Base-by-base conservation (phyloP, 2,329 filamentous ascomycete genomes). In the Aspergillus sp. region DNA sequence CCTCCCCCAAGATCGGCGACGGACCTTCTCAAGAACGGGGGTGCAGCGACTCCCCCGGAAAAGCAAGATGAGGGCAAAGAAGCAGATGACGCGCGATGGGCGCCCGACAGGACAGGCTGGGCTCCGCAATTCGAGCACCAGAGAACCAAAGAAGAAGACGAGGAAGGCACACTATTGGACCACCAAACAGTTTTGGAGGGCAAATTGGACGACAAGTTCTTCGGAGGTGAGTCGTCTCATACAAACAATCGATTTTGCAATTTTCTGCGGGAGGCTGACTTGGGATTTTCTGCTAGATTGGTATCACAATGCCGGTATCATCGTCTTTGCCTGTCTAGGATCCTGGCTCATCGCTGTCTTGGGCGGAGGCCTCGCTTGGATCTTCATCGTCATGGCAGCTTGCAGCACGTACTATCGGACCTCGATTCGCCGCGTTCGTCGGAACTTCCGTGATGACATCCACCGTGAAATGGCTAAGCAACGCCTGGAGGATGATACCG, bases 321-420 rank as follows among this genome's bases (percentile, higher is more conserved):
- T 98, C 61, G 77, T 91, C 53, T 96, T 98, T 62, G 89, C 91
- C 40, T 96, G 90, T 62, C 74, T 98, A 41, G 75, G 81, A 28
- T 95, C 91, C 19, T 98, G 91, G 90, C 76, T 95, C 4, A 77
- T 96, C 32, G 91, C 90, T 28, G 76, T 91, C 13, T 74, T 98
- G 7, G 93, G 94, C 35, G 93, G 93, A 48, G 93, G 93, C 19
- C 76, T 98, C 10, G 90, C 81, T 46, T 98, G 91, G 91, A 77
- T 98, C 49, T 85, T 96, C 58, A 80, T 97, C 53, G 77, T 98
- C 64, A 95, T 97, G 88, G 87, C 89, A 26, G 73, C 82, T 52
- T 97, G 93, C 69, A 85, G 85, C 42, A 97, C 93, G 42, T 98
- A 97, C 74, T 98, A 98, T 68, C 82, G 93, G 49, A 98, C 93